Evolutionary conservation across 1,284 basidiomycete species (phyloP).

Genomic region (Microstroma glucosiphilum): DNA sequence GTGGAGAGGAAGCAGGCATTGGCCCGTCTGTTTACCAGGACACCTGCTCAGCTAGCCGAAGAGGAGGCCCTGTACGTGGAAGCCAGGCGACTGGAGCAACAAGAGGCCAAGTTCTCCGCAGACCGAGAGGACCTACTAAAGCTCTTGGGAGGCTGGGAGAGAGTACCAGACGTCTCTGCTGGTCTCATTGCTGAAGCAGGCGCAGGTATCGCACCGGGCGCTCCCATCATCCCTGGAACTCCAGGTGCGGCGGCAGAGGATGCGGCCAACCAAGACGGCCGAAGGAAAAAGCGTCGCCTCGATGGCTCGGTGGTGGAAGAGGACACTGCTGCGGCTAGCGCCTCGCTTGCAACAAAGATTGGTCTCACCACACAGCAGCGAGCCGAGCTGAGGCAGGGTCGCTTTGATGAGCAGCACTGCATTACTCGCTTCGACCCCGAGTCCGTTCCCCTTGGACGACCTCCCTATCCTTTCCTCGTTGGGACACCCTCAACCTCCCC

Average conservation of each 20-base stretch:
- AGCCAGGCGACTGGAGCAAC: slow-evolving; percentile 87
- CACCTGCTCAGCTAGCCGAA: slow-evolving; percentile 81
- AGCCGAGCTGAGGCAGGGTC: slow-evolving; percentile 37
- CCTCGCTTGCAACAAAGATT: slow-evolving; percentile 14
- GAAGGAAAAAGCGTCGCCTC: neutral
- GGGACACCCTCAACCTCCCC: slow-evolving; percentile 46
- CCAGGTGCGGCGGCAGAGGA: neutral
- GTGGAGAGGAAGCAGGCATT: slow-evolving; percentile 82
- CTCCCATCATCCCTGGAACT: neutral
- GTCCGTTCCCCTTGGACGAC: slow-evolving; percentile 10
- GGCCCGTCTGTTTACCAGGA: slow-evolving; percentile 73
- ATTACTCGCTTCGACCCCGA: slow-evolving; percentile 40
- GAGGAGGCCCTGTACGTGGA: slow-evolving; percentile 94
- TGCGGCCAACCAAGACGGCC: neutral
- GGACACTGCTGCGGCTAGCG: slow-evolving; percentile 9
- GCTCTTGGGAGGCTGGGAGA: slow-evolving; percentile 58
- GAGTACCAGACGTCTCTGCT: slow-evolving; percentile 32
- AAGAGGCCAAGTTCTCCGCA: slow-evolving; percentile 75
- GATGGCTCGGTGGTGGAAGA: neutral
- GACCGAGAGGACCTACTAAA: slow-evolving; percentile 86
- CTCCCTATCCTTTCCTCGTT: slow-evolving; percentile 43
- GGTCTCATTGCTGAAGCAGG: slow-evolving; percentile 41
- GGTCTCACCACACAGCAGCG: slow-evolving; percentile 30
- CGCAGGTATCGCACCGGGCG: slow-evolving; percentile 25
- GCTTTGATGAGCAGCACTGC: slow-evolving; percentile 43